Evolutionary conservation across 2,329 filamentous ascomycete genomes (phyloP).

Genomic region (Niveomyces coronatus): DNA sequence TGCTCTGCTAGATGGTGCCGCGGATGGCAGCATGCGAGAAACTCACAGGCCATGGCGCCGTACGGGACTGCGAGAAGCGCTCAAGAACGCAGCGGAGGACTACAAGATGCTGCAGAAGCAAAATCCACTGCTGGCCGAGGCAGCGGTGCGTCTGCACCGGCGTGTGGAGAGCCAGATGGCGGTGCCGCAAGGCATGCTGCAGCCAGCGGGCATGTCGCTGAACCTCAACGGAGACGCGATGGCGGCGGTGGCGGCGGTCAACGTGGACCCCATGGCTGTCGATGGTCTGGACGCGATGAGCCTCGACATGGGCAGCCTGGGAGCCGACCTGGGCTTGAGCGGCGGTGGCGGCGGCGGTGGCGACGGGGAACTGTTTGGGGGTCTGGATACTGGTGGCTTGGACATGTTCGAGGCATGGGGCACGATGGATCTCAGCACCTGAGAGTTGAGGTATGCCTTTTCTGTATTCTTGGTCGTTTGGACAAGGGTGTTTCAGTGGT

Average conservation of each 20-base stretch:
- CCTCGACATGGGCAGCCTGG: slow-evolving; percentile 29
- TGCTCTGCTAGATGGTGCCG: slow-evolving; percentile 22
- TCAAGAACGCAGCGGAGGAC: slow-evolving; percentile 47
- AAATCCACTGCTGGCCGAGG: slow-evolving; percentile 49
- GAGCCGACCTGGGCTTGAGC: slow-evolving; percentile 17
- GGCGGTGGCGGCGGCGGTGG: slow-evolving; percentile 23
- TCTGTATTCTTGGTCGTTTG: background rate
- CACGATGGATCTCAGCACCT: slow-evolving; percentile 23
- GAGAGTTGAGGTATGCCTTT: background rate
- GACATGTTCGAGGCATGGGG: slow-evolving; percentile 35
- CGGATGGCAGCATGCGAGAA: slow-evolving; percentile 24
- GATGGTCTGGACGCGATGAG: slow-evolving; percentile 29
- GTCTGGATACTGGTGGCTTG: slow-evolving; percentile 26
- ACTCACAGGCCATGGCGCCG: slow-evolving; percentile 35
- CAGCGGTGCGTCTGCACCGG: slow-evolving; percentile 51
- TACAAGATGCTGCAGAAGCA: slow-evolving; percentile 45
- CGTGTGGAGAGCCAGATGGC: slow-evolving; percentile 56
- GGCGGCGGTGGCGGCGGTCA: slow-evolving; percentile 15
- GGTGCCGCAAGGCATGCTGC: slow-evolving; percentile 31
- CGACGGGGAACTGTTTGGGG: slow-evolving; percentile 30
- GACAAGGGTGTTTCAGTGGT: no score
- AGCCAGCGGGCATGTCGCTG: slow-evolving; percentile 30
- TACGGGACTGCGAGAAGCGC: slow-evolving; percentile 48
- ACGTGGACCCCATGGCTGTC: slow-evolving; percentile 31
- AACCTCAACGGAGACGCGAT: slow-evolving; percentile 28